Evolutionary conservation across 192 early-diverging fungal species (phyloP).

Genomic region (Mortierella antarctica): DNA sequence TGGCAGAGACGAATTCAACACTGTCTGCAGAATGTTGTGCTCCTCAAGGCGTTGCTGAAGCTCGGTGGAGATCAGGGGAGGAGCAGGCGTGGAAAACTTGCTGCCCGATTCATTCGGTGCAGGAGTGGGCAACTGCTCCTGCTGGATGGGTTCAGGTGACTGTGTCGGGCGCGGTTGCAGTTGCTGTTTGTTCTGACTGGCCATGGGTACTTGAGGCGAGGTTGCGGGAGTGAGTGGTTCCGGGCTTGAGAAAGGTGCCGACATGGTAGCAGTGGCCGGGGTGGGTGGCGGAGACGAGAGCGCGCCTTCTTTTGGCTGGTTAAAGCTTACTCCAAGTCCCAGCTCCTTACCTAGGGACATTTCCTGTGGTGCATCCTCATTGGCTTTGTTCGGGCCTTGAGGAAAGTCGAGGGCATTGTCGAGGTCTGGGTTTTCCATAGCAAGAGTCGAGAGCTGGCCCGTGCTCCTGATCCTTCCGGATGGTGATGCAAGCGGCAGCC

Average conservation of each 20-base stretch:
- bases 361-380: not conserved
- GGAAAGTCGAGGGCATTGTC: slow-evolving; percentile 2
- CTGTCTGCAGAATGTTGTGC: slow-evolving; percentile 31
- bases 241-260: not conserved
- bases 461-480: not conserved
- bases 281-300: slow-evolving; percentile 26
- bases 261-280: not conserved
- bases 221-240: slow-evolving; percentile 31
- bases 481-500: slow-evolving; percentile 15
- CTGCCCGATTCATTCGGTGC: slow-evolving; percentile 15
- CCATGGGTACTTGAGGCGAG: slow-evolving; percentile 10
- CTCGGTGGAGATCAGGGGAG: slow-evolving; percentile 5
- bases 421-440: slow-evolving; percentile 31
- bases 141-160: not conserved
- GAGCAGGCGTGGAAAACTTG: slow-evolving; percentile 1
- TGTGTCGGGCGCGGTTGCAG: not conserved
- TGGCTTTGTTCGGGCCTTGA: not conserved
- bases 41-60: slow-evolving; percentile 47
- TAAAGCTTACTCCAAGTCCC: not conserved
- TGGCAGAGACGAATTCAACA: not conserved
- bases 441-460: slow-evolving; percentile 30
- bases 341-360: slow-evolving; percentile 29
- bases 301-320: slow-evolving; percentile 6
- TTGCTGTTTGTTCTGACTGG: slow-evolving; percentile 3
- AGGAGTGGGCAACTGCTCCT: slow-evolving; percentile 1